Conservation (phyloP, 1,284 basidiomycete species). For the Leccinum fuscescens region DNA sequence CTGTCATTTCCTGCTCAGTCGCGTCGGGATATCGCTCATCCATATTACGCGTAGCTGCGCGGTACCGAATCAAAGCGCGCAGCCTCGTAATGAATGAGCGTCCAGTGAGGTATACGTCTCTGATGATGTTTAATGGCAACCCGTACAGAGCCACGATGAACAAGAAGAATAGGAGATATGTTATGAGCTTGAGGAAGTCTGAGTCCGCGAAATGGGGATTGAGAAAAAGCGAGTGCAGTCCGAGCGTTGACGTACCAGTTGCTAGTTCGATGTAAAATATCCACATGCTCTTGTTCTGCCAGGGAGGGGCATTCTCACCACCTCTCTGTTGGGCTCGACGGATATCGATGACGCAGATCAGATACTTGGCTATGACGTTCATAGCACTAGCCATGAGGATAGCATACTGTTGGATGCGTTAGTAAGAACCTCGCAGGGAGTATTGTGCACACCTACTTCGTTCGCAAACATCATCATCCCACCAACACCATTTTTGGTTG, state of each 20-base stretch:
- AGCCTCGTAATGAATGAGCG: constrained; percentile 87
- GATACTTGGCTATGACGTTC: constrained; percentile 82
- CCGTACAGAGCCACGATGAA: constrained; percentile 93
- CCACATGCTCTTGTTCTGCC: constrained; percentile 99
- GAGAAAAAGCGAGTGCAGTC: constrained; percentile 8
- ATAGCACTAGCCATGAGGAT: constrained; percentile 83
- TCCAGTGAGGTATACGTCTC: constrained; percentile 94
- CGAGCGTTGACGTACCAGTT: constrained; percentile 62
- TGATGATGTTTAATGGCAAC: constrained; percentile 93
- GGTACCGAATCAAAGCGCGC: constrained; percentile 87
- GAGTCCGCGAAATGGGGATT: constrained; percentile 6
- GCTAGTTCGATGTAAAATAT: constrained; percentile 91
- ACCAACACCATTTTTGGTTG: constrained; percentile 76
- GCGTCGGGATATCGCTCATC: constrained; percentile 94
- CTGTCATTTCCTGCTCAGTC: constrained; percentile 79
- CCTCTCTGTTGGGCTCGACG: constrained; percentile 73
- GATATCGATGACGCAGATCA: constrained; percentile 82
- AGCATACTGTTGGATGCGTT: constrained; percentile 62
- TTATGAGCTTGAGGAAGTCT: constrained; percentile 93
- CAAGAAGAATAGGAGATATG: constrained; percentile 90
- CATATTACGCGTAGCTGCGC: constrained; percentile 95
- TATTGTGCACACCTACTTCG: constrained; percentile 57
- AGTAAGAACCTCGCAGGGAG: constrained; percentile 5
- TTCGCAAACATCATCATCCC: constrained; percentile 94
- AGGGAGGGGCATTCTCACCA: constrained; percentile 84